Evolutionary conservation across 164 flowering plant species (phyloP), one percentile per base, ranked within the genome.

Genomic region (Macadamia integrifolia): DNA sequence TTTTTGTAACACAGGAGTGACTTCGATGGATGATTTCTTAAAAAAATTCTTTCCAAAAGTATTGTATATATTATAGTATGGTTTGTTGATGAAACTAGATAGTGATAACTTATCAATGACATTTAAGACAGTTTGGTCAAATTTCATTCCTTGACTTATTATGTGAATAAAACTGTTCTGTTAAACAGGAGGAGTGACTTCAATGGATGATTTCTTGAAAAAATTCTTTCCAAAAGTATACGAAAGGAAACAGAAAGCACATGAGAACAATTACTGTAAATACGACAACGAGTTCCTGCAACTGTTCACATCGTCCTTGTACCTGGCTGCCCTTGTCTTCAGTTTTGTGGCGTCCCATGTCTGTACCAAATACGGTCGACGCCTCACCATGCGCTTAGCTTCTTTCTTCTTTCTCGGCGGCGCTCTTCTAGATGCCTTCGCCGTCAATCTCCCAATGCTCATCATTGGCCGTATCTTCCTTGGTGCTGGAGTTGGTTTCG

Each of bases 261-360:
- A 70, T 1, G 92, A 86, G 62, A 63, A 85, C 72, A 87, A 87
- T 60, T 87, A 86, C 77, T 88, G 92, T 76, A 87, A 88, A 66
- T 90, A 76, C 55, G 83, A 86, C 49, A 70, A 85, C 62, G 88
- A 78, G 29, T 31, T 10, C 12, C 84, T 91, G 3, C 92, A 87
- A 64, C 81, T 86, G 5, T 91, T 91, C 80, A 91, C 94, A 0
- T 91, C 97, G 13, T 91, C 92, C 14, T 65, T 91, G 65, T 91
- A 88, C 75, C 66, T 88, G 0, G 83, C 88, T 0, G 94, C 94
- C 2, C 78, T 89, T 9, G 74, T 89, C 0, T 56, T 85, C 1
- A 85, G 89, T 69, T 77, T 88, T 14, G 18, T 60, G 2, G 97
- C 94, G 0, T 85, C 92, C 0, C 75, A 55, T 50, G 68, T 74